phyloP scores from a whole-genome alignment of 2,329 filamentous ascomycete genomes.

The Graphiopsis chlorocephala region DNA sequence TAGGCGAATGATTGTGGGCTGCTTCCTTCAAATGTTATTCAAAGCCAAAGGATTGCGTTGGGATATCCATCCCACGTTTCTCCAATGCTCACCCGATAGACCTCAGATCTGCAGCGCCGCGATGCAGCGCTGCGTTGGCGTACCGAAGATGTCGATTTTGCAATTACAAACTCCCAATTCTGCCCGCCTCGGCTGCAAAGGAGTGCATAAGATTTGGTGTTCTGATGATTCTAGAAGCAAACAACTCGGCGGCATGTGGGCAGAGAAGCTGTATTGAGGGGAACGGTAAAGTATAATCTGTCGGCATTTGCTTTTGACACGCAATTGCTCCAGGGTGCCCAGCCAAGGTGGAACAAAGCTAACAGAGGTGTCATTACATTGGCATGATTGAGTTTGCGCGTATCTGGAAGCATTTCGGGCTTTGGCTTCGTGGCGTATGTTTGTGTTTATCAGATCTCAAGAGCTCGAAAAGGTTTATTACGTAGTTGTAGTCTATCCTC shows the following conservation, averaged over 20 bases:
- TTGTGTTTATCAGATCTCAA: neutral
- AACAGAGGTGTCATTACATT: neutral
- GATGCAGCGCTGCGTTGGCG: neutral
- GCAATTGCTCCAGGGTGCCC: neutral
- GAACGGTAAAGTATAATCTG: neutral
- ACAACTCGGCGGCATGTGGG: neutral
- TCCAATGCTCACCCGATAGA: neutral
- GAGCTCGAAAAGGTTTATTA: neutral
- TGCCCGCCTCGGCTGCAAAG: neutral
- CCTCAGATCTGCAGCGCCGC: neutral
- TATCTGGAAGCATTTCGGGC: neutral
- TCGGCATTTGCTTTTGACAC: neutral
- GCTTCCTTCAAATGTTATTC: neutral
- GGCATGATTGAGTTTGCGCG: slow-evolving; percentile 7
- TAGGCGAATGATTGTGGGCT: neutral
- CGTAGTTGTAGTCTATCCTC: neutral
- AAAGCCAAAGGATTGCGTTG: neutral
- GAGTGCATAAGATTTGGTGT: neutral
- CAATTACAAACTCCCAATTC: neutral
- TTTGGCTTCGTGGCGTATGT: neutral
- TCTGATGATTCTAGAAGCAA: neutral
- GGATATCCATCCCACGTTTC: neutral
- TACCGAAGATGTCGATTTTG: neutral
- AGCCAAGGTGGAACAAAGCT: neutral
- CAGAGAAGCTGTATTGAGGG: neutral